A percentile compares a stretch with the other conserved stretches of the same genome.
Conservation (phyloP, 768 basidiomycete species). For the Lyophyllum decastes region DNA sequence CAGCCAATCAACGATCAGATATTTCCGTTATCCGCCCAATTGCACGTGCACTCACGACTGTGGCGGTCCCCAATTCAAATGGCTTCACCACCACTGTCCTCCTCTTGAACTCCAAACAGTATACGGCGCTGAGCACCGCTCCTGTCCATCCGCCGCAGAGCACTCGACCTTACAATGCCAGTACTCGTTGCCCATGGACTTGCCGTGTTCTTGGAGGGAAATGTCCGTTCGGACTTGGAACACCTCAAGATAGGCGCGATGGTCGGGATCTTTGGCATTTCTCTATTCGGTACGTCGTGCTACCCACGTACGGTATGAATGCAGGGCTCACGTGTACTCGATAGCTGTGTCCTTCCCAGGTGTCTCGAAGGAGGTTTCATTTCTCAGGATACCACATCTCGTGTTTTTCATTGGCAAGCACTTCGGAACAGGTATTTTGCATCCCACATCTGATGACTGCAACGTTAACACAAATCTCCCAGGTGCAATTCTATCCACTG, state of each 20-base stretch:
- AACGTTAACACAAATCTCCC: not conserved
- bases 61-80: constrained; percentile 13
- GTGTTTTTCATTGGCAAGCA: constrained; percentile 87
- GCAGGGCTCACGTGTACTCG: not conserved
- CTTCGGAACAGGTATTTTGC: constrained; percentile 69
- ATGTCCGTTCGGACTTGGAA: not conserved
- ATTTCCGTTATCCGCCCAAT: not conserved
- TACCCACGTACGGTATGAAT: not conserved
- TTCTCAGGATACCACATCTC: constrained; percentile 62
- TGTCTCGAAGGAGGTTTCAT: constrained; percentile 53
- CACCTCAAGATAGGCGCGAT: constrained; percentile 36
- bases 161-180: not conserved
- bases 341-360: constrained; percentile 75
- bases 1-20: too few relatives aligned
- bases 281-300: constrained; percentile 57
- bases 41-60: constrained; percentile 13
- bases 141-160: not conserved
- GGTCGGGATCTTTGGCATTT: constrained; percentile 56
- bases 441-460: not conserved
- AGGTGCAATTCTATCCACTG: constrained; percentile 83
- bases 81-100: too few relatives aligned
- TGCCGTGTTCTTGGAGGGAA: not conserved
- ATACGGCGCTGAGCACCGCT: not conserved
- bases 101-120: too few relatives aligned
- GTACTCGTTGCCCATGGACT: not conserved